Percentiles rank a stretch among this genome's conserved stretches.
phyloP scores from a whole-genome alignment of 768 basidiomycete genomes.

The Termitomyces sp. region DNA sequence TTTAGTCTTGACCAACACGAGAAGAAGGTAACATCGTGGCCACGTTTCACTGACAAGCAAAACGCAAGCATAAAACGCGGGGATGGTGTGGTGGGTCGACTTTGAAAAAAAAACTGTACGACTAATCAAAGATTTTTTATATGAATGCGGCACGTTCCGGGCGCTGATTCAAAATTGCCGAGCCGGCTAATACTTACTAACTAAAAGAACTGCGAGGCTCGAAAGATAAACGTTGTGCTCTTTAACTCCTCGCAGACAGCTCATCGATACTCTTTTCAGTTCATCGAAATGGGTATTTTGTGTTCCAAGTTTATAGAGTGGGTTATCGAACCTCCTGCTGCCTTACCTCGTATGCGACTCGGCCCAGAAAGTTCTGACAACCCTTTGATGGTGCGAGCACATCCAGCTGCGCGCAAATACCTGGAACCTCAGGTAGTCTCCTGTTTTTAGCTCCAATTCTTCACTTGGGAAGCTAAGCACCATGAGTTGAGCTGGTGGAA shows the following conservation, averaged over 20 bases:
- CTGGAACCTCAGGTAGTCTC: not conserved
- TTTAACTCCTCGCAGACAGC: not conserved
- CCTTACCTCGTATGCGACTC: conserved; percentile 60
- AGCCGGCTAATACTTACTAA: too few species aligned
- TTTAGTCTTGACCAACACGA: conserved; percentile 47
- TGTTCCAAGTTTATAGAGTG: conserved; percentile 27
- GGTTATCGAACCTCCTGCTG: conserved; percentile 29
- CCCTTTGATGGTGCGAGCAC: conserved; percentile 59
- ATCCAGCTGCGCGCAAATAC: not conserved
- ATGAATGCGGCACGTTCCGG: conserved; percentile 17
- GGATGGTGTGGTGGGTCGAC: conserved; percentile 43
- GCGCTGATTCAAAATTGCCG: conserved; percentile 14
- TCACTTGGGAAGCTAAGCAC: conserved; percentile 72
- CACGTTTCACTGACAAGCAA: conserved; percentile 51
- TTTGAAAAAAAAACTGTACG: conserved; percentile 12
- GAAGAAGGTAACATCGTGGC: conserved; percentile 33
- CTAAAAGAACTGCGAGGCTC: too few species aligned
- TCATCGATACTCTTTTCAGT: not conserved
- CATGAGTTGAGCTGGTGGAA: conserved; percentile 75
- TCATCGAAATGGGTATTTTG: conserved; percentile 19
- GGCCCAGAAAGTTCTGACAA: conserved; percentile 52
- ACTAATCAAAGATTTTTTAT: not conserved
- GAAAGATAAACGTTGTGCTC: not conserved
- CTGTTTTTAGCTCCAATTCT: conserved; percentile 65
- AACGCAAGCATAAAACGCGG: conserved; percentile 54